These are phyloP conservation scores for Leccinellum albellum DNA, from an alignment of 768 basidiomycete genomes.

Conservation along the genomic window DNA sequence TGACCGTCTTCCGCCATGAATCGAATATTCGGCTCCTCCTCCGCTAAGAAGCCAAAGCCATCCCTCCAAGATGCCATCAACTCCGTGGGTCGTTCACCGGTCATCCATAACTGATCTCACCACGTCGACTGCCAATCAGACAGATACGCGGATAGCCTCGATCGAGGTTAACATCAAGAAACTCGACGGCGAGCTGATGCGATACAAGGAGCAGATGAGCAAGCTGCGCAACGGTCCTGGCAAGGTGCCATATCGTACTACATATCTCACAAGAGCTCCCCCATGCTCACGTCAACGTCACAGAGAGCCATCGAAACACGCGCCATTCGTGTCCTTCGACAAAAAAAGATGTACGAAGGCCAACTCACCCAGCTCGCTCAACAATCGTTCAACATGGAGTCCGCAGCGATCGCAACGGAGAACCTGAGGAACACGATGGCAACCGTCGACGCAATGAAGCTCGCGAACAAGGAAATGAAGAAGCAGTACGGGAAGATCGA, in stretches of 20 bases:
- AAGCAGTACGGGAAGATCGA: conserved; percentile 98
- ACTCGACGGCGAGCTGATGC: conserved; percentile 84
- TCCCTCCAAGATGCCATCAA: conserved; percentile 89
- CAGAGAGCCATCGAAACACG: conserved; percentile 91
- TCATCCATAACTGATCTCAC: background rate
- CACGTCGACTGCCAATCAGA: conserved; percentile 43
- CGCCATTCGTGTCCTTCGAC: conserved; percentile 89
- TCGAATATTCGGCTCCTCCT: conserved; percentile 75
- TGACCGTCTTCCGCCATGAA: conserved; percentile 52
- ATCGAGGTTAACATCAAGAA: conserved; percentile 98
- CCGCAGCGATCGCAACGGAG: conserved; percentile 91
- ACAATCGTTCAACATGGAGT: conserved; percentile 99
- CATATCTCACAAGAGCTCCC: background rate
- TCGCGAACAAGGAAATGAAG: conserved; percentile 93
- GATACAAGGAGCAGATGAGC: conserved; percentile 95
- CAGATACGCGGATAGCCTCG: conserved; percentile 78
- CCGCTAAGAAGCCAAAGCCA: conserved; percentile 80
- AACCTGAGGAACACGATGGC: conserved; percentile 99
- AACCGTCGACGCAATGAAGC: conserved; percentile 93
- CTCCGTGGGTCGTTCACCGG: conserved; percentile 50
- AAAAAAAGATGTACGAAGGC: conserved; percentile 93
- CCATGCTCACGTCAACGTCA: background rate
- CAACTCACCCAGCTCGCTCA: conserved; percentile 89
- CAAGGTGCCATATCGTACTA: conserved; percentile 55
- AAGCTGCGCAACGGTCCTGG: conserved; percentile 92